phyloP scores from a whole-genome alignment of 192 early-diverging fungal genomes.

The Jimgerdemannia lactiflua region DNA sequence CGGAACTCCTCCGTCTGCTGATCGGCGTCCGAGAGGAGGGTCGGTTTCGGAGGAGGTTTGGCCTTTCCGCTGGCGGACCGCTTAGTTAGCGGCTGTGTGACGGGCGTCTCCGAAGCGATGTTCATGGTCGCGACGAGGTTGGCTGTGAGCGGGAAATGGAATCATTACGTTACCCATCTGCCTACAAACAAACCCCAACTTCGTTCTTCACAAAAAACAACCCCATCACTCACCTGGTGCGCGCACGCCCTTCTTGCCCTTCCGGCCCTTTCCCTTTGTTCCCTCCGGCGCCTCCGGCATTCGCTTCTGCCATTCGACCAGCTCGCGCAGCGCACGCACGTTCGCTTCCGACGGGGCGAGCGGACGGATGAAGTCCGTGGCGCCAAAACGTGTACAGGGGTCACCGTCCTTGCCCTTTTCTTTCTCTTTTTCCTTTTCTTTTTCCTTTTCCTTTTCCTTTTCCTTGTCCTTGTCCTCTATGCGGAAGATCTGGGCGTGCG shows the following conservation, averaged over 20 bases:
- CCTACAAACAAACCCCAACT: too few species aligned
- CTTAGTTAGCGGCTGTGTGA: background rate
- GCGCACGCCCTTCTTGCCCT: too few species aligned
- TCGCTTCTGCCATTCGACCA: background rate
- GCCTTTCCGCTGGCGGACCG: background rate
- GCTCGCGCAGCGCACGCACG: background rate
- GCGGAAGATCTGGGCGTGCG: background rate
- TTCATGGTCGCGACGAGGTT: background rate
- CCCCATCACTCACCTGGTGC: too few species aligned
- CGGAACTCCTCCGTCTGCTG: conserved; percentile 1
- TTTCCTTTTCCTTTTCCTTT: background rate
- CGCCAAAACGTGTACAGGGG: background rate
- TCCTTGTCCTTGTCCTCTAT: background rate
- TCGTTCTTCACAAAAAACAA: too few species aligned
- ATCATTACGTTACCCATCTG: too few species aligned
- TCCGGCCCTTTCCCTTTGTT: too few species aligned
- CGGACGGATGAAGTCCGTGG: background rate
- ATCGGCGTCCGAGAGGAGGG: background rate
- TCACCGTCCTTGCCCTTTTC: background rate
- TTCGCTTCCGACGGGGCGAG: background rate
- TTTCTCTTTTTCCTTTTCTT: background rate
- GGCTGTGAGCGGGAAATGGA: too few species aligned
- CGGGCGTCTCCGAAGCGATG: background rate
- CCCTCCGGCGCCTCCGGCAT: too few species aligned
- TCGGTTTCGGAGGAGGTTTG: background rate